Evolutionary conservation across 2,329 filamentous ascomycete genomes (phyloP), one percentile per base, ranked within the genome.

Genomic region (Trichoderma aggressivum): DNA sequence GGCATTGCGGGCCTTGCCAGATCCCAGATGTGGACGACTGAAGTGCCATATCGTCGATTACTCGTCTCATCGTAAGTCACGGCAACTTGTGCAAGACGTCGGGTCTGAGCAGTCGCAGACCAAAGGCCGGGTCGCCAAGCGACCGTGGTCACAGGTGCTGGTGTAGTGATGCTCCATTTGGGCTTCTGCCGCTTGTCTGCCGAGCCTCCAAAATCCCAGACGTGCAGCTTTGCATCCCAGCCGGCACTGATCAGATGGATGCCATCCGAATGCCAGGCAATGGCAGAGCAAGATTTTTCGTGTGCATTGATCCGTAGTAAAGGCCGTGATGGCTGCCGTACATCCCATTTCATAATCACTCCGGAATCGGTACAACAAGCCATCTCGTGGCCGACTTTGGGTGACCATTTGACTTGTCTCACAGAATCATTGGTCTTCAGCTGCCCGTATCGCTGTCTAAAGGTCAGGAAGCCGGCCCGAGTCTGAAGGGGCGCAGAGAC

Each of bases 181-280:
- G 90, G 84, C 78, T 90, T 91, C 77, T 91, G 89, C 16, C 88
- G 83, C 78, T 89, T 89, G 74, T 91, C 89, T 18, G 86, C 88
- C 7, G 83, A 84, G 65, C 82, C 83, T 6, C 87, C 87, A 71
- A 91, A 79, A 75, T 92, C 89, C 90, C 90, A 92, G 7, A 91
- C 87, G 75, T 90, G 84, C 50, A 89, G 87, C 67, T 86, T 87
- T 72, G 85, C 85, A 76, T 92, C 90, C 74, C 86, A 82, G 7
- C 89, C 89, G 5, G 86, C 89, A 73, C 88, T 91, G 62, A 90
- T 84, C 12, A 91, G 80, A 75, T 92, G 89, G n/a, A 86, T 84
- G 16, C 90, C 90, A 76, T 92, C 90, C 0, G 88, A 87, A 74
- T 92, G 90, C 90, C 90, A 92, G 3, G 88, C 85, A 56, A 91